These are phyloP conservation scores for Lathyrus oleraceus DNA, from an alignment of 306 rosid species.

Conservation along the genomic window DNA sequence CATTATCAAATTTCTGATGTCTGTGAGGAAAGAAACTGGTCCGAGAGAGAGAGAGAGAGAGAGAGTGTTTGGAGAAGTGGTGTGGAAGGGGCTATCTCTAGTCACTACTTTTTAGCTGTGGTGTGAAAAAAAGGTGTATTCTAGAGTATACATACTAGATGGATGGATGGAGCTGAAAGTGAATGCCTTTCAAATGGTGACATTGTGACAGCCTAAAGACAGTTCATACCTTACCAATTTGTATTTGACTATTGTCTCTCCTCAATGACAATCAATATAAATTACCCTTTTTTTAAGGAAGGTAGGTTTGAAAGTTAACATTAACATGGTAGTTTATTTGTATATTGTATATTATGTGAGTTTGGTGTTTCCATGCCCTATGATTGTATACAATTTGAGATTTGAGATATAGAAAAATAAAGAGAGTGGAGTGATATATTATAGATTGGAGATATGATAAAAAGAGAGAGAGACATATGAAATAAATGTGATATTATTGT, in stretches of 20 bases:
- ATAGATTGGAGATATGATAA: too few relatives aligned
- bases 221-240: constrained; percentile 45
- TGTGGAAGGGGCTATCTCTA: neutral
- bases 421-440: too few relatives aligned
- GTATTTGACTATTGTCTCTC: constrained; percentile 31
- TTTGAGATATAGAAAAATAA: too few relatives aligned
- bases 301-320: constrained; percentile 18
- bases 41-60: neutral
- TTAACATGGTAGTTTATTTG: neutral
- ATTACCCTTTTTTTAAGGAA: neutral
- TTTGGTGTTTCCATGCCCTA: neutral
- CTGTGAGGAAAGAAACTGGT: constrained; percentile 34
- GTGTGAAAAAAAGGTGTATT: constrained; percentile 27
- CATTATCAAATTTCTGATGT: constrained; percentile 40
- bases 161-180: constrained; percentile 4
- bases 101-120: constrained; percentile 8
- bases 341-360: neutral
- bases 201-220: constrained; percentile 59
- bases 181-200: constrained; percentile 32
- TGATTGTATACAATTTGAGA: too few relatives aligned
- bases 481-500: too few relatives aligned
- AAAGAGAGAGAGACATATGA: too few relatives aligned
- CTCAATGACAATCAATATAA: neutral
- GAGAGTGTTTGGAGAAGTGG: neutral
- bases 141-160: neutral